phyloP scores from a whole-genome alignment of 2,329 filamentous ascomycete species.

The Chrysosporium queenslandicum region DNA sequence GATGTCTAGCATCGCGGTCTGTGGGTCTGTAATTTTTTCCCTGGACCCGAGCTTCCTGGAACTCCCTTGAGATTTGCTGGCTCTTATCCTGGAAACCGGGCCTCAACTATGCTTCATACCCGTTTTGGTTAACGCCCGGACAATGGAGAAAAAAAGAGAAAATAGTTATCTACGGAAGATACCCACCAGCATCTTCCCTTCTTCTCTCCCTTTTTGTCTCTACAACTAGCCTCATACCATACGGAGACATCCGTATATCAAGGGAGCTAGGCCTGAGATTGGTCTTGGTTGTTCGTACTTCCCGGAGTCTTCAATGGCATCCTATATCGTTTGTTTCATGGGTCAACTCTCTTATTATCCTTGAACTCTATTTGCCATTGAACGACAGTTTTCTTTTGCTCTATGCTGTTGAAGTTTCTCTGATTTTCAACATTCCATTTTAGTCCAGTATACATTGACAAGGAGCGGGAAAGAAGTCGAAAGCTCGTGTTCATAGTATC shows the following conservation, averaged over 20 bases:
- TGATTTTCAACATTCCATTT: too few relatives aligned
- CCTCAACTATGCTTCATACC: constrained; percentile 1
- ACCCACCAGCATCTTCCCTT: background rate
- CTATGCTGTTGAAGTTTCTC: too few relatives aligned
- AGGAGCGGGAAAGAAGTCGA: background rate
- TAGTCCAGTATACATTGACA: too few relatives aligned
- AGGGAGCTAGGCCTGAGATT: background rate
- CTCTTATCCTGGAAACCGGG: background rate
- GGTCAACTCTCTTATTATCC: background rate
- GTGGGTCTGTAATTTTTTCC: too few relatives aligned
- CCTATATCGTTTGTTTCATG: background rate
- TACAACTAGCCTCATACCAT: background rate
- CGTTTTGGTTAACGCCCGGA: background rate
- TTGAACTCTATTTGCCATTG: background rate
- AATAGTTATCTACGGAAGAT: background rate
- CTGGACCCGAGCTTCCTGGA: too few relatives aligned
- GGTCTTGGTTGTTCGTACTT: background rate
- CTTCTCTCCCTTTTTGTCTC: background rate
- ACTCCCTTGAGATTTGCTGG: too few relatives aligned
- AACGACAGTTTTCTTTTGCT: background rate
- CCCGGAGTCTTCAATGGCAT: background rate
- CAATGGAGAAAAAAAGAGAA: background rate
- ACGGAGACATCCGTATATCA: background rate
- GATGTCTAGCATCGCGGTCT: too few relatives aligned
- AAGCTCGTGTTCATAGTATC: background rate